Percentiles rank a stretch among this genome's conserved stretches.
These are phyloP conservation scores for Pleoardoris graminearum DNA, from an alignment of 2,329 filamentous ascomycete species.

Conservation along the genomic window DNA sequence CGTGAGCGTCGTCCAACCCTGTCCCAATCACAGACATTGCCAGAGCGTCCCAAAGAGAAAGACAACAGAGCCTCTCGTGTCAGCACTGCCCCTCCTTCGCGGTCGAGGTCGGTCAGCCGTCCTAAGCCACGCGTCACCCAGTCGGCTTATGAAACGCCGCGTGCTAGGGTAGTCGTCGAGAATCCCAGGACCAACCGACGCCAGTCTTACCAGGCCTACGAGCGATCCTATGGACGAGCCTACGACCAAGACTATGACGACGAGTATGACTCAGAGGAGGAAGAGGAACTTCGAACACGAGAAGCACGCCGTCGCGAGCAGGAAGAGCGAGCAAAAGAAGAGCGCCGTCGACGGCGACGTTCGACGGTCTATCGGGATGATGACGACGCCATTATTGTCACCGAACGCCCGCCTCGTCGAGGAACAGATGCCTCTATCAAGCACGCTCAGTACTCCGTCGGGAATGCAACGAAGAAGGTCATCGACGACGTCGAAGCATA, in stretches of 20 bases:
- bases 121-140: slow-evolving; percentile 33
- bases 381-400: slow-evolving; percentile 11
- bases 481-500: slow-evolving; percentile 35
- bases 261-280: slow-evolving; percentile 15
- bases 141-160: slow-evolving; percentile 30
- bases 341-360: slow-evolving; percentile 6
- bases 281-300: not conserved
- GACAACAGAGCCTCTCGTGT: slow-evolving; percentile 20
- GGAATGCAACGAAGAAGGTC: slow-evolving; percentile 22
- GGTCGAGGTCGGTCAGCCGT: slow-evolving; percentile 30
- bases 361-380: slow-evolving; percentile 18
- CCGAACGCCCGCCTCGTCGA: slow-evolving; percentile 26
- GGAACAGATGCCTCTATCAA: slow-evolving; percentile 30
- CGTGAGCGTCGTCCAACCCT: slow-evolving; percentile 13
- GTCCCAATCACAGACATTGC: slow-evolving; percentile 20
- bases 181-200: slow-evolving; percentile 27
- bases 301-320: slow-evolving; percentile 23
- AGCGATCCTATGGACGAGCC: slow-evolving; percentile 19
- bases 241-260: slow-evolving; percentile 9
- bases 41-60: slow-evolving; percentile 20
- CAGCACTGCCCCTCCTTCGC: slow-evolving; percentile 24
- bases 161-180: slow-evolving; percentile 35
- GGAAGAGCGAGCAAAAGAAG: slow-evolving; percentile 6
- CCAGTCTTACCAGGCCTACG: slow-evolving; percentile 35
- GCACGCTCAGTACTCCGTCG: slow-evolving; percentile 21